phyloP scores from a whole-genome alignment of 1,284 basidiomycete species.

The Cryptococcus maquisensis region DNA sequence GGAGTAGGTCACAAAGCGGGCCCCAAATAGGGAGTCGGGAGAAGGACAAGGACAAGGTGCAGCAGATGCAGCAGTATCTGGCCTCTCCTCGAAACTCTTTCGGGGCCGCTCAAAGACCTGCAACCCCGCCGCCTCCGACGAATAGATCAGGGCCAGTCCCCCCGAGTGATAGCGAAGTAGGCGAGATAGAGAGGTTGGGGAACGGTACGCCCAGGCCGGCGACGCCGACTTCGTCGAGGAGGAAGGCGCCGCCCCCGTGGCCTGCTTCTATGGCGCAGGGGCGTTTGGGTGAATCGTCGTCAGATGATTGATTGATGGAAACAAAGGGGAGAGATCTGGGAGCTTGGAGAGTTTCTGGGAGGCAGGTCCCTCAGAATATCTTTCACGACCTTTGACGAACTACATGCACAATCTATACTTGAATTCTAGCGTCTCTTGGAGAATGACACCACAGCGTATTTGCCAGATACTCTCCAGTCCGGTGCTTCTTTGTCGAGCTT shows the following conservation, averaged over 20 bases:
- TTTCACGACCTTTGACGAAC: not conserved
- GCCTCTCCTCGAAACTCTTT: not conserved
- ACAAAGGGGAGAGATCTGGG: not conserved
- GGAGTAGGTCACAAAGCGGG: not conserved
- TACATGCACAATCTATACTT: not conserved
- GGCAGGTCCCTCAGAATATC: not conserved
- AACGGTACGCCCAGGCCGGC: not conserved
- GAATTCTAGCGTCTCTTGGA: constrained; percentile 6
- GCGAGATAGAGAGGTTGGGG: not conserved
- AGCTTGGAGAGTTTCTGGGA: not conserved
- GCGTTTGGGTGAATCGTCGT: not conserved
- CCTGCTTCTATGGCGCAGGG: constrained; percentile 6
- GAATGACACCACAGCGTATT: constrained; percentile 46
- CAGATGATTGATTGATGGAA: not conserved
- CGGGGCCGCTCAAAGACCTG: not conserved
- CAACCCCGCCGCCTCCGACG: not conserved
- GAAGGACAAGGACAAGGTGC: too few relatives aligned
- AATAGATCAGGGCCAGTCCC: not conserved
- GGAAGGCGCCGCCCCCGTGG: constrained; percentile 13
- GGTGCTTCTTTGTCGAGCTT: constrained; percentile 34
- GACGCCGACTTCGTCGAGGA: constrained; percentile 5
- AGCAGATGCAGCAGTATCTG: not conserved
- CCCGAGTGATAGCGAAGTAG: too few relatives aligned
- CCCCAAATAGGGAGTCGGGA: too few relatives aligned
- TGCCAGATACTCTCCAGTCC: constrained; percentile 45